These are phyloP conservation scores for Lactarius vividus DNA, from an alignment of 768 basidiomycete genomes.

Conservation along the genomic window DNA sequence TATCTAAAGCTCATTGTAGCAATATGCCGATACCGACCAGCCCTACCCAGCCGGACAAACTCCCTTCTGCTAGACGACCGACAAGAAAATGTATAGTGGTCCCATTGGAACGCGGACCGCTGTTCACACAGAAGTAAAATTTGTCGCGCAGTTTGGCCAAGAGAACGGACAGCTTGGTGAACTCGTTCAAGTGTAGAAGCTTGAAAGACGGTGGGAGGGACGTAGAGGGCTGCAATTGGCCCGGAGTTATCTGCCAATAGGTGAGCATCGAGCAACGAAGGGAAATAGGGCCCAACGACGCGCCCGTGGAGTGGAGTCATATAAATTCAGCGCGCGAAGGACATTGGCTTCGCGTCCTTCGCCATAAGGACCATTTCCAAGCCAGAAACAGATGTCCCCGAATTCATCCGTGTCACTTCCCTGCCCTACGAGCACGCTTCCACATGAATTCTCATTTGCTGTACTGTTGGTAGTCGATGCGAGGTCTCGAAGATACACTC, in stretches of 20 bases:
- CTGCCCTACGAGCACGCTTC: conserved; percentile 53
- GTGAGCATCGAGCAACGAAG: conserved; percentile 7
- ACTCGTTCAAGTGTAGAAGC: conserved; percentile 16
- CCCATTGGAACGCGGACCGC: conserved; percentile 2
- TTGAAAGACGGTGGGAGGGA: conserved; percentile 22
- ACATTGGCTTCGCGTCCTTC: conserved; percentile 34
- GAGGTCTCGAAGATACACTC: conserved; percentile 32
- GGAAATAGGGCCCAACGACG: conserved; percentile 16
- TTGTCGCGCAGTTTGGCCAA: conserved; percentile 24
- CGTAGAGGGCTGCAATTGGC: conserved; percentile 21
- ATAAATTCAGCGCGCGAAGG: conserved; percentile 34
- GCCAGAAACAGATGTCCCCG: conserved; percentile 52
- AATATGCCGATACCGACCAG: conserved; percentile 24
- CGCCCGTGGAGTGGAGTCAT: conserved; percentile 18
- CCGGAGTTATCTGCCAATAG: conserved; percentile 19
- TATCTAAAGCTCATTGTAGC: background rate
- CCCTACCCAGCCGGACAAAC: conserved; percentile 25
- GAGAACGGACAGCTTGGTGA: conserved; percentile 22
- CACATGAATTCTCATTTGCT: conserved; percentile 42
- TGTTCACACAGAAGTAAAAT: conserved; percentile 16
- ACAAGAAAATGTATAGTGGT: conserved; percentile 21
- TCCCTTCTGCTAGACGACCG: conserved; percentile 24
- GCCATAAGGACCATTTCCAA: conserved; percentile 44
- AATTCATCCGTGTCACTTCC: conserved; percentile 58
- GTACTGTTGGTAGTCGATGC: conserved; percentile 40